Conservation (phyloP, 1,139 yeast genomes). For the Blastobotrys persicus region DNA sequence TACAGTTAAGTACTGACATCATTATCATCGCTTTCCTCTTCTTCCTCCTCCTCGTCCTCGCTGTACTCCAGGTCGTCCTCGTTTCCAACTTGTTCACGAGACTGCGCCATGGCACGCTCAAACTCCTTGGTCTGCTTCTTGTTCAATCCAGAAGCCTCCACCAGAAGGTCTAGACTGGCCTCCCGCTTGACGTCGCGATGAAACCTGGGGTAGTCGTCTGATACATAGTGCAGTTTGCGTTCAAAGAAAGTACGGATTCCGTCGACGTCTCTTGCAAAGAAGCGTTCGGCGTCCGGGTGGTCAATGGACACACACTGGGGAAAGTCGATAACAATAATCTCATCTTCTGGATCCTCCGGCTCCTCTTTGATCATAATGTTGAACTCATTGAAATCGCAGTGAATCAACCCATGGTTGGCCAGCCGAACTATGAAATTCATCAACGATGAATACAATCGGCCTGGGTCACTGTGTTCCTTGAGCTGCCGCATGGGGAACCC, state of each 20-base stretch:
- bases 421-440: slow-evolving; percentile 83
- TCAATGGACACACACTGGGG: slow-evolving; percentile 96
- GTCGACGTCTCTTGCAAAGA: slow-evolving; percentile 88
- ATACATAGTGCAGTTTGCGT: slow-evolving; percentile 71
- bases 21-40: slow-evolving; percentile 21
- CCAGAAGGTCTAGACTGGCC: slow-evolving; percentile 72
- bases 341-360: slow-evolving; percentile 51
- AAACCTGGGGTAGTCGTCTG: slow-evolving; percentile 80
- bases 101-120: slow-evolving; percentile 65
- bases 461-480: slow-evolving; percentile 63
- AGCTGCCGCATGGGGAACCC: slow-evolving; percentile 90
- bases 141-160: slow-evolving; percentile 88
- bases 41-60: slow-evolving; percentile 36
- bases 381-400: slow-evolving; percentile 96
- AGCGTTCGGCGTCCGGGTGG: slow-evolving; percentile 82
- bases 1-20: slow-evolving; percentile 10
- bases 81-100: slow-evolving; percentile 35
- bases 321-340: slow-evolving; percentile 88
- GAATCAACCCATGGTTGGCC: slow-evolving; percentile 87
- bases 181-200: slow-evolving; percentile 67
- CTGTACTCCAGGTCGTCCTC: slow-evolving; percentile 40
- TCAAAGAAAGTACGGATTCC: slow-evolving; percentile 82
- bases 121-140: slow-evolving; percentile 70
- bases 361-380: slow-evolving; percentile 80
- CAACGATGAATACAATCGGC: slow-evolving; percentile 72